Evolutionary conservation across 1,284 basidiomycete genomes (phyloP).

Genomic region (Xerocomus nothofagi): DNA sequence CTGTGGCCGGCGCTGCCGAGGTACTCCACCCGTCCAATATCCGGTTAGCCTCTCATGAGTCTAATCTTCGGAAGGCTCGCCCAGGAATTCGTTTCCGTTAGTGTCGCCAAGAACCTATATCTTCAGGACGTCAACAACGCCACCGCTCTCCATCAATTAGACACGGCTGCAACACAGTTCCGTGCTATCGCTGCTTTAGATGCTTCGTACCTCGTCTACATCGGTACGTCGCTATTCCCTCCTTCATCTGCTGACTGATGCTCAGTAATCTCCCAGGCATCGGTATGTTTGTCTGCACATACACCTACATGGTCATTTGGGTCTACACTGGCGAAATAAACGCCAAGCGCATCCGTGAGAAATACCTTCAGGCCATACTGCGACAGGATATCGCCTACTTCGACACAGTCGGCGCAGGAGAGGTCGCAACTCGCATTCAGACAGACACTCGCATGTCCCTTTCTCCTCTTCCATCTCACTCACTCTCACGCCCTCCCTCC

Average conservation of each 20-base stretch:
- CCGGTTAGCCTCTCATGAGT: conserved; percentile 72
- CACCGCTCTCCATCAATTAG: conserved; percentile 29
- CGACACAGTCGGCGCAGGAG: conserved; percentile 91
- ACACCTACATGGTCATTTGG: conserved; percentile 84
- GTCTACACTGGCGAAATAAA: conserved; percentile 89
- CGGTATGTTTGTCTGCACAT: conserved; percentile 68
- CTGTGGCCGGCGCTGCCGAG: conserved; percentile 74
- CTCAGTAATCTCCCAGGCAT: conserved; percentile 52
- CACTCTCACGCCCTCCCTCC: background rate
- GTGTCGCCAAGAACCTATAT: conserved; percentile 25
- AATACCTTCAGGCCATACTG: conserved; percentile 72
- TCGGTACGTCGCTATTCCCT: conserved; percentile 53
- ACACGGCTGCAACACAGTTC: conserved; percentile 50
- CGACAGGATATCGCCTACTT: conserved; percentile 90
- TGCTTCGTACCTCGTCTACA: conserved; percentile 65
- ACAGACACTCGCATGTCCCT: conserved; percentile 76
- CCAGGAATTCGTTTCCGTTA: conserved; percentile 72
- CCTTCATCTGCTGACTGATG: background rate
- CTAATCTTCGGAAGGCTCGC: conserved; percentile 81
- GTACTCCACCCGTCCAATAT: conserved; percentile 37
- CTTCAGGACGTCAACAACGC: conserved; percentile 27
- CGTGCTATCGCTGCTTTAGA: conserved; percentile 52
- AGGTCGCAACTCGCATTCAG: conserved; percentile 94
- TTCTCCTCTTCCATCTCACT: background rate
- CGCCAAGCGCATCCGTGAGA: conserved; percentile 80